phyloP scores from a whole-genome alignment of 2,329 filamentous ascomycete species.

The Rasamsonia emersonii region DNA sequence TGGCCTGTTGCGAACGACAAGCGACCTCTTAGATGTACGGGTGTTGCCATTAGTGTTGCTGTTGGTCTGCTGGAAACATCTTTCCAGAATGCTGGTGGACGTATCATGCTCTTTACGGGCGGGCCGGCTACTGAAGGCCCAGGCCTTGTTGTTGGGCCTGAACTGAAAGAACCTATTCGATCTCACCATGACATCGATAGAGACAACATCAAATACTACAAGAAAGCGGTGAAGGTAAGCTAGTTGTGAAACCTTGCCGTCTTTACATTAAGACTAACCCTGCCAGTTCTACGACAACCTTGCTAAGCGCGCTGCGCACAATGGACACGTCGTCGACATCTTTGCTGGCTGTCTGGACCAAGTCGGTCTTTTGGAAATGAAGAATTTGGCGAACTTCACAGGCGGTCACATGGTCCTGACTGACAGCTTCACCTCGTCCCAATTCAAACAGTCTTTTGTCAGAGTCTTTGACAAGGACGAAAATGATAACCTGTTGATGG shows the following conservation, averaged over 20 bases:
- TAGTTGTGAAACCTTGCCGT: neutral
- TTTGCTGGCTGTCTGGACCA: conserved; percentile 97
- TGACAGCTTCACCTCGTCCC: conserved; percentile 96
- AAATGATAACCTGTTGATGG: conserved; percentile 92
- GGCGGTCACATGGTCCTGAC: conserved; percentile 98
- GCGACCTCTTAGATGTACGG: conserved; percentile 82
- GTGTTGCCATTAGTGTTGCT: conserved; percentile 91
- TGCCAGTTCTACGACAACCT: conserved; percentile 83
- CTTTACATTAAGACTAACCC: conserved; percentile 14
- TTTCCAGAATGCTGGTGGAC: conserved; percentile 88
- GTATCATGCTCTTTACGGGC: conserved; percentile 95
- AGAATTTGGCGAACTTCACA: conserved; percentile 88
- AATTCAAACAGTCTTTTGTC: conserved; percentile 98
- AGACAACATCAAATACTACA: conserved; percentile 99
- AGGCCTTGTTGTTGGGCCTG: conserved; percentile 91
- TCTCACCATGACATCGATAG: conserved; percentile 98
- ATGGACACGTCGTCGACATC: conserved; percentile 94
- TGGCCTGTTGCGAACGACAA: conserved; percentile 96
- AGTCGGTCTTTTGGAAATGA: conserved; percentile 96
- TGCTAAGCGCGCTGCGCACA: conserved; percentile 89
- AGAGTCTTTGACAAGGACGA: conserved; percentile 95
- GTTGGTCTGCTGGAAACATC: conserved; percentile 87
- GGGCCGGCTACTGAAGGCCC: conserved; percentile 93
- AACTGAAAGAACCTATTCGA: conserved; percentile 90
- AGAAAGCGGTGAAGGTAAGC: conserved; percentile 87